phyloP scores from a whole-genome alignment of 2,329 filamentous ascomycete genomes.

The Hymenoscyphus occultus region DNA sequence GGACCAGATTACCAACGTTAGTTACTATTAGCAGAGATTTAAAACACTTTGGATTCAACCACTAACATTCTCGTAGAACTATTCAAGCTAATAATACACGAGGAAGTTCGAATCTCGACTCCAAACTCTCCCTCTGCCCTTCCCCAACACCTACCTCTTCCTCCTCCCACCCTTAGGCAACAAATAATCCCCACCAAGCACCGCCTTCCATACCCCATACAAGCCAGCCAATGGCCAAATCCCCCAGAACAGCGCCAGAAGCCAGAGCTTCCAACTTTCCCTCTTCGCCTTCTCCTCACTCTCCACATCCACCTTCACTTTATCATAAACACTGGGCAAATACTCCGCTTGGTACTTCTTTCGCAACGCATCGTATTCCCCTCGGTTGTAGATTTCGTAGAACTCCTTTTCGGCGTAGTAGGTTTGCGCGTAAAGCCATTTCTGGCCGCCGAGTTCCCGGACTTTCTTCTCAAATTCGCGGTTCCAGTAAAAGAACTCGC shows the following conservation, averaged over 20 bases:
- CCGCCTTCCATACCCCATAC: conserved; percentile 32
- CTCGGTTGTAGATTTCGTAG: conserved; percentile 57
- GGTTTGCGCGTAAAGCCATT: conserved; percentile 83
- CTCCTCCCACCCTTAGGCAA: conserved; percentile 19
- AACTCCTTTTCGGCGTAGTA: conserved; percentile 74
- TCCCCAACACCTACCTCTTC: neutral
- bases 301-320: conserved; percentile 57
- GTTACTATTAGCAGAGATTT: too few species aligned
- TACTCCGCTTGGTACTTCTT: conserved; percentile 59
- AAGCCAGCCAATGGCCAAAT: conserved; percentile 35
- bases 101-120: neutral
- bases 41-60: too few species aligned
- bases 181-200: conserved; percentile 32
- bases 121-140: neutral
- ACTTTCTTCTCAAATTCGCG: conserved; percentile 68
- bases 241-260: conserved; percentile 31
- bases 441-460: conserved; percentile 67
- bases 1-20: too few species aligned
- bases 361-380: conserved; percentile 60
- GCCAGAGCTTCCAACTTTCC: conserved; percentile 36
- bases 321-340: conserved; percentile 71
- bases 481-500: conserved; percentile 65
- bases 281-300: conserved; percentile 27
- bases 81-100: neutral
- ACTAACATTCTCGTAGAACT: neutral